phyloP scores from a whole-genome alignment of 2,329 filamentous ascomycete species.

The Hypoxylon sp. region DNA sequence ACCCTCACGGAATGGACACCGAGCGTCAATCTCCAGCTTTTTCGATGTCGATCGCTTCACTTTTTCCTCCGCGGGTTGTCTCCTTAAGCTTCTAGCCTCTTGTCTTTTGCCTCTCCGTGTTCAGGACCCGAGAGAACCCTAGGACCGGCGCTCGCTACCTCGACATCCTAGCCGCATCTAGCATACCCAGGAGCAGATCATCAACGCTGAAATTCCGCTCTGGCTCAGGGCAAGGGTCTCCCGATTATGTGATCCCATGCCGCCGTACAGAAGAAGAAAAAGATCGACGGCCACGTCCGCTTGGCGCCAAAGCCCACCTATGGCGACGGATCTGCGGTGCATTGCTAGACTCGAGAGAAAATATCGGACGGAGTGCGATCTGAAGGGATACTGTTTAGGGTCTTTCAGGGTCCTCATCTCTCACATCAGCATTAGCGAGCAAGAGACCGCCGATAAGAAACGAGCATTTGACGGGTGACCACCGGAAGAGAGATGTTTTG shows the following conservation, averaged over 20 bases:
- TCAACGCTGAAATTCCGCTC: conserved; percentile 29
- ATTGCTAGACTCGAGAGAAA: conserved; percentile 33
- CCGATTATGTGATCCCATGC: conserved; percentile 35
- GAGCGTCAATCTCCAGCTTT: conserved; percentile 20
- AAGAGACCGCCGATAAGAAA: conserved; percentile 3
- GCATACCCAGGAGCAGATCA: conserved; percentile 37
- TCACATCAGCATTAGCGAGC: conserved; percentile 15
- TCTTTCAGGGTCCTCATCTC: conserved; percentile 9
- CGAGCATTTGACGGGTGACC: not conserved
- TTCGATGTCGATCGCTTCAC: conserved; percentile 30
- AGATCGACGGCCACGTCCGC: conserved; percentile 37
- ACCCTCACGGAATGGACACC: conserved; percentile 18
- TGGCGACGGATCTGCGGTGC: conserved; percentile 33
- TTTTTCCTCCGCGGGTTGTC: conserved; percentile 15
- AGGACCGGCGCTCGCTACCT: conserved; percentile 10
- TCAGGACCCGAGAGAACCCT: conserved; percentile 1
- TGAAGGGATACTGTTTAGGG: conserved; percentile 12
- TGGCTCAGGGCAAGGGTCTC: conserved; percentile 15
- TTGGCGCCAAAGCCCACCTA: conserved; percentile 34
- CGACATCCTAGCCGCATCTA: conserved; percentile 30
- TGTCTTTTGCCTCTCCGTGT: not conserved
- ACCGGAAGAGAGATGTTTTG: not conserved
- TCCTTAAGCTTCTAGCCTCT: not conserved
- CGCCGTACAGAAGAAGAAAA: conserved; percentile 31
- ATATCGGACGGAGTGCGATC: conserved; percentile 29